Conservation (phyloP, 306 rosid species). For the Elaeagnus macrophylla region DNA sequence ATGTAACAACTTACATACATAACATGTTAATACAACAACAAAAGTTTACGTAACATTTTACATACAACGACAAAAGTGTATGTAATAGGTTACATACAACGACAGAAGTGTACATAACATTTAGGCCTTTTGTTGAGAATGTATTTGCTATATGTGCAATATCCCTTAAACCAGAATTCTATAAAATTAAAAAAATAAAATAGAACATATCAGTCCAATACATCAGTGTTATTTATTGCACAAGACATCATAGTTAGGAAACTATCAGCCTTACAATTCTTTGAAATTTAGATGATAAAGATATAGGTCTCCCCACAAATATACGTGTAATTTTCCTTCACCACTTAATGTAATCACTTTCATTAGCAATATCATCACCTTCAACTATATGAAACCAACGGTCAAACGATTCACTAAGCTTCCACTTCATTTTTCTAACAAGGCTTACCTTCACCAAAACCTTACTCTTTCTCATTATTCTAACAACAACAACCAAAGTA, state of each 20-base stretch:
- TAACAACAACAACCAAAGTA: no score
- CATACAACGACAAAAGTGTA: no score
- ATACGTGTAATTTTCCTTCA: constrained; percentile 75
- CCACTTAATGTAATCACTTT: constrained; percentile 88
- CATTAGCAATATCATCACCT: constrained; percentile 65
- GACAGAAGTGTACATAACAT: no score
- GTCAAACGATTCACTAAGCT: constrained; percentile 73
- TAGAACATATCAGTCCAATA: constrained; percentile 30
- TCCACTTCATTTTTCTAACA: constrained; percentile 88
- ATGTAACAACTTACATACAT: no score
- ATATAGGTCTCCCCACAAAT: constrained; percentile 95
- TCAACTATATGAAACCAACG: constrained; percentile 63
- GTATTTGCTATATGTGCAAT: constrained; percentile 91
- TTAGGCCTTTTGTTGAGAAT: constrained; percentile 76
- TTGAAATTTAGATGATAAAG: constrained; percentile 93
- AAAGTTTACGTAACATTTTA: no score
- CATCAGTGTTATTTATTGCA: constrained; percentile 2
- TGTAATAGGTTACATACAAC: no score
- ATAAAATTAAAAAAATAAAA: constrained; percentile 38
- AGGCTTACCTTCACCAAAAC: no score
- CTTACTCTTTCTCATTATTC: no score
- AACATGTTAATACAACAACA: no score
- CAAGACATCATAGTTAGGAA: not conserved
- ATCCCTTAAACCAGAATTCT: constrained; percentile 95
- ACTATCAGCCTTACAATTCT: constrained; percentile 67